A percentile compares a stretch with the other conserved stretches of the same genome.
These are phyloP conservation scores for Asterionellopsis glacialis DNA, from an alignment of 108 stramenopile species.

Conservation along the genomic window DNA sequence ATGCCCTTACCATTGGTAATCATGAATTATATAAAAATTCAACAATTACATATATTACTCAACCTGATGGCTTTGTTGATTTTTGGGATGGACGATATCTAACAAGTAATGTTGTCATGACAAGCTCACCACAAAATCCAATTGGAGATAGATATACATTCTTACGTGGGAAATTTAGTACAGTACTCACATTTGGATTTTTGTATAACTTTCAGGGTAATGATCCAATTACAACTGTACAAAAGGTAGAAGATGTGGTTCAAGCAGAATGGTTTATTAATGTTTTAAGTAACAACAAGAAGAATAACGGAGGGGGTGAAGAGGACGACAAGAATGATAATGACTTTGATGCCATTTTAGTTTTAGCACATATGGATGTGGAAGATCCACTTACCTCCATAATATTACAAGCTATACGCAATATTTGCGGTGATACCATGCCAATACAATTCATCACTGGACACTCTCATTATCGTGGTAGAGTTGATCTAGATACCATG, in stretches of 20 bases:
- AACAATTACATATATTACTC: conserved; percentile 31
- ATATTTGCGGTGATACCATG: conserved; percentile 37
- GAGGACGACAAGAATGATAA: neutral
- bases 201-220: conserved; percentile 59
- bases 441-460: conserved; percentile 81
- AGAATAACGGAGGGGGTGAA: conserved; percentile 8
- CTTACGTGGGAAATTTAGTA: conserved; percentile 48
- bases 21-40: conserved; percentile 54
- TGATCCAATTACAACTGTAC: conserved; percentile 30
- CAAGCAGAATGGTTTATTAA: conserved; percentile 53
- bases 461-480: conserved; percentile 57
- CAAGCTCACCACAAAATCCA: conserved; percentile 14
- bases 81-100: conserved; percentile 66
- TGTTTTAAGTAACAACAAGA: conserved; percentile 10
- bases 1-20: conserved; percentile 69
- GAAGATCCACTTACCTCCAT: conserved; percentile 46
- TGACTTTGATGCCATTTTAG: conserved; percentile 59
- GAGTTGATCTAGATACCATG: conserved; percentile 23
- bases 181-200: conserved; percentile 68
- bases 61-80: conserved; percentile 62
- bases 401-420: conserved; percentile 39
- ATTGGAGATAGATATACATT: conserved; percentile 48
- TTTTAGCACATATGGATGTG: conserved; percentile 76
- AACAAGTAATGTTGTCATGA: conserved; percentile 54
- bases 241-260: conserved; percentile 40